phyloP scores from a whole-genome alignment of 2,329 filamentous ascomycete species.

The Fusarium pilosicola region DNA sequence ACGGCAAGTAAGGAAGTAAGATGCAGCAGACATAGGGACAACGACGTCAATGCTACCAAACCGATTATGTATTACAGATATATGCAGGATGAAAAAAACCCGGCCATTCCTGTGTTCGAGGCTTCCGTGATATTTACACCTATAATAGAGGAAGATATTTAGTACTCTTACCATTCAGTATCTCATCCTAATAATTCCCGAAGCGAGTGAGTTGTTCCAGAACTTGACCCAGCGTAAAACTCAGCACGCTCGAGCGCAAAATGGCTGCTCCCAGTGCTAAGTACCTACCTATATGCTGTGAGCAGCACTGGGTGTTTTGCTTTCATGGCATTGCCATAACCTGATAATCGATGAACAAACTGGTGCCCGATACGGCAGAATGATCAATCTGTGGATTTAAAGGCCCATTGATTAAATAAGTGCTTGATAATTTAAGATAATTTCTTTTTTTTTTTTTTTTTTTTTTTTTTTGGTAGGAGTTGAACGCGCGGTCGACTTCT shows the following conservation, averaged over 20 bases:
- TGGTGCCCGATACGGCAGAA: constrained; percentile 7
- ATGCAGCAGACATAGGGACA: constrained; percentile 33
- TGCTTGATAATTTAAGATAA: not conserved
- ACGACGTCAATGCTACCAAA: constrained; percentile 3
- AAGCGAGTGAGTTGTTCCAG: not conserved
- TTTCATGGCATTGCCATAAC: not conserved
- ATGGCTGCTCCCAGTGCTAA: not conserved
- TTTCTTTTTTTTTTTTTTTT: not conserved
- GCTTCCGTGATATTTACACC: not conserved
- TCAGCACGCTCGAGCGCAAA: not conserved
- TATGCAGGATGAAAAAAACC: not conserved
- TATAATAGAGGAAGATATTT: not conserved
- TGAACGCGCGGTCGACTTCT: not conserved
- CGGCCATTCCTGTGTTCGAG: not conserved
- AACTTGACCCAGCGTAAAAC: constrained; percentile 4
- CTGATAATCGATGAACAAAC: constrained; percentile 4
- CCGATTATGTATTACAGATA: not conserved
- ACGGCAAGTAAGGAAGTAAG: constrained; percentile 5
- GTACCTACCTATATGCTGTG: not conserved
- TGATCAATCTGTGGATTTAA: not conserved
- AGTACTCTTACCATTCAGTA: not conserved
- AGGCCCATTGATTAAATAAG: not conserved
- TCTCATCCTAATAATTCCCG: not conserved
- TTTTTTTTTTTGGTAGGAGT: not conserved
- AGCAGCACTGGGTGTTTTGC: not conserved